These are phyloP conservation scores for Carex sylvatica DNA, from an alignment of 202 grass and related monocot species.

Conservation along the genomic window DNA sequence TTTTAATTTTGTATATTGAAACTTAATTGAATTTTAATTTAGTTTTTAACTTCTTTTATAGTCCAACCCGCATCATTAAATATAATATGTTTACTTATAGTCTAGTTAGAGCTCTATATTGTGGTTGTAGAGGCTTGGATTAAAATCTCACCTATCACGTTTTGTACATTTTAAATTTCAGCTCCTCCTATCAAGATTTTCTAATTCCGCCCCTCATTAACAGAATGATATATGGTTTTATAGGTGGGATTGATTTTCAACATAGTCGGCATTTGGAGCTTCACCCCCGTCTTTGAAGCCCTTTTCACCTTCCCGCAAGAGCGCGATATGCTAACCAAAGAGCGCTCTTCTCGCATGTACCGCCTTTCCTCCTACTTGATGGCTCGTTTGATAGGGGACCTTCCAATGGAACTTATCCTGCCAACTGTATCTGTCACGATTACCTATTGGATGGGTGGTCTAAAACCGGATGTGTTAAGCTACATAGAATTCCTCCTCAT, in stretches of 20 bases:
- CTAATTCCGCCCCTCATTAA: too few species aligned
- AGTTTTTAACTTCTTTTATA: too few species aligned
- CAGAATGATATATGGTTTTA: not conserved
- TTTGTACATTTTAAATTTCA: too few species aligned
- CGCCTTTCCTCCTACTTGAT: slow-evolving; percentile 39
- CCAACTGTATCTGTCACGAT: slow-evolving; percentile 33
- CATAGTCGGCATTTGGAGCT: slow-evolving; percentile 34
- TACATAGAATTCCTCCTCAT: slow-evolving; percentile 29
- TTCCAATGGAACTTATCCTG: slow-evolving; percentile 47
- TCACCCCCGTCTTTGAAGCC: slow-evolving; percentile 30
- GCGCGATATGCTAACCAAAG: slow-evolving; percentile 40
- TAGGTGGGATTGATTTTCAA: slow-evolving; percentile 43
- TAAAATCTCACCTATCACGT: too few species aligned
- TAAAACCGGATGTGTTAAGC: slow-evolving; percentile 12
- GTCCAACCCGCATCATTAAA: too few species aligned
- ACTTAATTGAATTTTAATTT: too few species aligned
- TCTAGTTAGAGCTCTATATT: too few species aligned
- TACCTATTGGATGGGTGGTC: slow-evolving; percentile 43
- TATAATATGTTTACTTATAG: too few species aligned
- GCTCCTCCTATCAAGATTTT: too few species aligned
- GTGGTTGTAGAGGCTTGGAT: too few species aligned
- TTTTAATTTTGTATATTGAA: too few species aligned
- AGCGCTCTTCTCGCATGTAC: slow-evolving; percentile 44
- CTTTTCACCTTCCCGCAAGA: slow-evolving; percentile 45
- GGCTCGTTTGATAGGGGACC: slow-evolving; percentile 28